Evolutionary conservation across 2,329 filamentous ascomycete species (phyloP).

Genomic region (Escovopsis sp.): DNA sequence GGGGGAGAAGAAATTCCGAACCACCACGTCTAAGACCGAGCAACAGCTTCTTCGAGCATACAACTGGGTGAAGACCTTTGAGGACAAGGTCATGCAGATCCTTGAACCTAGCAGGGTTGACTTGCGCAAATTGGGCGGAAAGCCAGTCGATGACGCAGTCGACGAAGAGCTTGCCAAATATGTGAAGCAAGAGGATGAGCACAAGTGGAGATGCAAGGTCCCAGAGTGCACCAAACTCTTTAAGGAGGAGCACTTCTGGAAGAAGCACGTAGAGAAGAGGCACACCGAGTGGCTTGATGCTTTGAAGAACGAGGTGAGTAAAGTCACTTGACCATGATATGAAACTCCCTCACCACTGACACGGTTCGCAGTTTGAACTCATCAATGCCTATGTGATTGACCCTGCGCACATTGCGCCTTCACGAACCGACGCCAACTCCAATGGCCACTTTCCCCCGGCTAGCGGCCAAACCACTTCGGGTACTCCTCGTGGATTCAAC

Average conservation of each 20-base stretch:
- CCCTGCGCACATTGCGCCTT: slow-evolving; percentile 85
- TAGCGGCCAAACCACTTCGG: slow-evolving; percentile 59
- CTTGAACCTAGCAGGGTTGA: slow-evolving; percentile 82
- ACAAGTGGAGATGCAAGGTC: slow-evolving; percentile 92
- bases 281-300: slow-evolving; percentile 76
- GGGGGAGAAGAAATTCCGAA: slow-evolving; percentile 59
- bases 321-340: background rate
- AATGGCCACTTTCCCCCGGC: slow-evolving; percentile 87
- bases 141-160: slow-evolving; percentile 69
- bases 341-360: slow-evolving; percentile 5
- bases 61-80: slow-evolving; percentile 98
- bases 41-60: slow-evolving; percentile 88
- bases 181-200: slow-evolving; percentile 94
- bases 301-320: slow-evolving; percentile 67
- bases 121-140: slow-evolving; percentile 80
- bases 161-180: slow-evolving; percentile 75
- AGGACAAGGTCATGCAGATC: slow-evolving; percentile 89
- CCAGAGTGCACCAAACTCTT: slow-evolving; percentile 94
- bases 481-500: slow-evolving; percentile 86
- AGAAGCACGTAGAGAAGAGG: slow-evolving; percentile 93
- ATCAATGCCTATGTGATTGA: slow-evolving; percentile 93
- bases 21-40: slow-evolving; percentile 60
- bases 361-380: slow-evolving; percentile 52
- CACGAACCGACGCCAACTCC: slow-evolving; percentile 82
- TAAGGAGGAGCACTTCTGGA: slow-evolving; percentile 95